Evolutionary conservation across 225 moss, liverwort and hornwort genomes (phyloP).

Genomic region (Ulota crispa): DNA sequence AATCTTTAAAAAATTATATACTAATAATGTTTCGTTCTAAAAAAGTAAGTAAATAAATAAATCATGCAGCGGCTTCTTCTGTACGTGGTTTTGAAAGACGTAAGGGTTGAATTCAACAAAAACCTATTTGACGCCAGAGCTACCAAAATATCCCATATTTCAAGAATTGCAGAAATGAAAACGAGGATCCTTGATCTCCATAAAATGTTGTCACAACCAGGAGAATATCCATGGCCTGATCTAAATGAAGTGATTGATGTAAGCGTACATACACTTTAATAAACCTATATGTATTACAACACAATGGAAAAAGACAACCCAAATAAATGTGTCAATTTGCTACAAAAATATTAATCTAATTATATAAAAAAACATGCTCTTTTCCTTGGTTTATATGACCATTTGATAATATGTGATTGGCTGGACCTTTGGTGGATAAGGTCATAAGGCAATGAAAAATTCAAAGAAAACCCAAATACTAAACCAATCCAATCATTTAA

Average conservation of each 20-base stretch:
- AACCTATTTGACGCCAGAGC: constrained; percentile 53
- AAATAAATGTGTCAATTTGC: no score
- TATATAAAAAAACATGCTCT: no score
- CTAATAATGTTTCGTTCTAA: rapidly evolving
- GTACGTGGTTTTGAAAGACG: constrained; percentile 53
- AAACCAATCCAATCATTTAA: no score
- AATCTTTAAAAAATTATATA: no score
- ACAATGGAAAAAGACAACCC: no score
- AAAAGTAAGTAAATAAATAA: no score
- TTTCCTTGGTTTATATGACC: no score
- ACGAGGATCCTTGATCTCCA: constrained; percentile 68
- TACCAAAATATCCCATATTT: constrained; percentile 68
- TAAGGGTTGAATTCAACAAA: constrained; percentile 59
- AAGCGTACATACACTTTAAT: background rate
- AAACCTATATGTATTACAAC: background rate
- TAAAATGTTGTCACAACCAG: constrained; percentile 61
- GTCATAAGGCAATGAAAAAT: no score
- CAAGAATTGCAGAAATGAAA: constrained; percentile 68
- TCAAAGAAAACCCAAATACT: no score
- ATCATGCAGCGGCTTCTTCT: constrained; percentile 57
- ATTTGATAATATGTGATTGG: no score
- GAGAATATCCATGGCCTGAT: constrained; percentile 56
- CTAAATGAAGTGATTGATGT: constrained; percentile 73
- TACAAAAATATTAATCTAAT: no score
- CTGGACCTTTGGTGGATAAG: no score